Conservation (phyloP, 192 early-diverging fungal genomes). For the Diversispora eburnea region DNA sequence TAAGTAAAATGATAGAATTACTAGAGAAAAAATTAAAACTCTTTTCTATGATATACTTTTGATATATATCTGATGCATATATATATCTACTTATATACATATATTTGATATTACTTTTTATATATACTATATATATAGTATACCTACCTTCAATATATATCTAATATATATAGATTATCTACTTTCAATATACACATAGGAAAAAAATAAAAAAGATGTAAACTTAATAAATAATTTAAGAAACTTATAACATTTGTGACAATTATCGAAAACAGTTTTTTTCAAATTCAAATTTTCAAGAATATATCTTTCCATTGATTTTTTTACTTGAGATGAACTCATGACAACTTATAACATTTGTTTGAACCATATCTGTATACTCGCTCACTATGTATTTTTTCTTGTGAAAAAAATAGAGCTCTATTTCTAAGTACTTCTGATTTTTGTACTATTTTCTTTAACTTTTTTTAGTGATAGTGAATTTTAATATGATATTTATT, state of each 20-base stretch:
- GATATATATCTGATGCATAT: slow-evolving; percentile 14
- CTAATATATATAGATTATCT: neutral
- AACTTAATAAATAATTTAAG: slow-evolving; percentile 1
- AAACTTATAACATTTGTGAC: slow-evolving; percentile 14
- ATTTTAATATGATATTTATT: slow-evolving; percentile 12
- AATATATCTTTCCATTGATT: slow-evolving; percentile 5
- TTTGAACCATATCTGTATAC: neutral
- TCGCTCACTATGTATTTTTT: neutral
- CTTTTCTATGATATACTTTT: slow-evolving; percentile 16
- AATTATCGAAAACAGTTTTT: slow-evolving; percentile 10
- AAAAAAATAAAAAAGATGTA: neutral
- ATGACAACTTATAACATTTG: slow-evolving; percentile 14
- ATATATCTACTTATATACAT: too few relatives aligned
- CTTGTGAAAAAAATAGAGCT: neutral
- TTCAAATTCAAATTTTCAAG: slow-evolving; percentile 11
- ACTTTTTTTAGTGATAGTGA: slow-evolving; percentile 4
- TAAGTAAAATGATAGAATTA: slow-evolving; percentile 25
- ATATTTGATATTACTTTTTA: too few relatives aligned
- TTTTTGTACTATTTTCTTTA: slow-evolving; percentile 18
- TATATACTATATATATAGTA: neutral
- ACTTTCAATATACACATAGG: neutral
- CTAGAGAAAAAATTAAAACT: neutral
- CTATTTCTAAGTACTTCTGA: neutral
- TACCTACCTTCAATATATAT: neutral
- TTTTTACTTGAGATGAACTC: slow-evolving; percentile 17